Base-by-base conservation (phyloP, 352 stramenopile genomes). In the Pythium aquatile region DNA sequence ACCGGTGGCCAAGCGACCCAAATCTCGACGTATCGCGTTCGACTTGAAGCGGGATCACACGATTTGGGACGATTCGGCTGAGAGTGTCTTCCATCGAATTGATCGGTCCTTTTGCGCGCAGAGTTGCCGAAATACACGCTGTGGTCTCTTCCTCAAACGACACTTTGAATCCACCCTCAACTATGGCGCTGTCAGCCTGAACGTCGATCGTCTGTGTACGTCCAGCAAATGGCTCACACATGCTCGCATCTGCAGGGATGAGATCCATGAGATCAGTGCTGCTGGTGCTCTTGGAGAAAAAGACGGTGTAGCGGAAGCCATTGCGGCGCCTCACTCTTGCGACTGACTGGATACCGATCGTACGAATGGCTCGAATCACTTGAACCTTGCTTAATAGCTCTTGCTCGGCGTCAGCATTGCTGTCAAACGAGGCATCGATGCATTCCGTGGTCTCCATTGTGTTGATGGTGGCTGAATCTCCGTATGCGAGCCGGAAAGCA, bases 131-230 rank as follows among this genome's bases (percentile, higher is more conserved):
- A 6, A 89, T 74, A 28, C 82, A 91, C 1, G 35, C 42, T 39
- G 71, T 85, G 0, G 42, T 65, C 3, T 55, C 40, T n/a, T 84
- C 72, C 37, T 79, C 71, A 28, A 78, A 63, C 28, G 69, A 46
- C 11, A 91, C 9, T 42, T 73, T 69, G 16, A 86, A 76, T 30
- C 77, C 76, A 2, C 82, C 79, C 7, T 73, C 61, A 0, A 86
- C 30, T 61, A 93, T 85, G n/a, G 63, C 6, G 0, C 70, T 63
- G n/a, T 56, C 37, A 0, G 82, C 70, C 1, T 46, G 69, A 7
- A 93, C 64, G 49, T 91, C 84, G 29, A 93, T 90, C 0, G 84
- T 90, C 63, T 93, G 84, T 3, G 67, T 80, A 2, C 69, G 72
- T 13, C 75, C 81, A 11, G 69, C 47, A 14, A 84, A 74, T 11